Evolutionary conservation across 164 flowering plant species (phyloP).

Genomic region (Tinospora cordifolia): DNA sequence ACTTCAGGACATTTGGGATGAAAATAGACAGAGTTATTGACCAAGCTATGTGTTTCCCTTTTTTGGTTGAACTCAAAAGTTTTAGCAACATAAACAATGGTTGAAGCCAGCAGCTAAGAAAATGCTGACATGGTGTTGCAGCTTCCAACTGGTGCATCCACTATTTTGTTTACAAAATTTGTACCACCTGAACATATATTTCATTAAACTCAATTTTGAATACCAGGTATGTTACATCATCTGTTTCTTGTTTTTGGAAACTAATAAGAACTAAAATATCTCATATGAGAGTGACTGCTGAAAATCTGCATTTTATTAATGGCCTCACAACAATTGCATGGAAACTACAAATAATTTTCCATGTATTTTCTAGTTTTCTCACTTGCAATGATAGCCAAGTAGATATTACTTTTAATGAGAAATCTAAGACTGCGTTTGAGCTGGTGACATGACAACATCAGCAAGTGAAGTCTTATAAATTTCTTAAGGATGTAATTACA

Average conservation of each 20-base stretch:
- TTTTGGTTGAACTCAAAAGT: neutral
- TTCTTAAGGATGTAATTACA: too few relatives aligned
- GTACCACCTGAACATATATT: conserved; percentile 13
- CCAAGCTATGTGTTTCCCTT: neutral
- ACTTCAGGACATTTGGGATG: neutral
- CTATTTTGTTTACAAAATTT: conserved; percentile 1
- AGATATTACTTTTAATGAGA: neutral
- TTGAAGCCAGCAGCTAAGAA: neutral
- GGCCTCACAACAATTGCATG: neutral
- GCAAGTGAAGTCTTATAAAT: too few relatives aligned
- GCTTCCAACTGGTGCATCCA: neutral
- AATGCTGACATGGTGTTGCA: neutral
- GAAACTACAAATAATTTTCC: neutral
- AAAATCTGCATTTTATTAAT: neutral
- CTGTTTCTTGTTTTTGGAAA: neutral
- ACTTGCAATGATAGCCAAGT: neutral
- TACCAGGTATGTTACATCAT: neutral
- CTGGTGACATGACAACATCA: neutral
- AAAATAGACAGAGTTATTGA: neutral
- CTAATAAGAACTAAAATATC: neutral
- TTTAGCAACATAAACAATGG: neutral
- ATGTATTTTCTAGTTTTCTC: neutral
- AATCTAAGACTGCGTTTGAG: neutral
- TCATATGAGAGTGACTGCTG: neutral
- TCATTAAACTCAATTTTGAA: neutral